Percentiles rank a stretch among this genome's conserved stretches.
phyloP scores from a whole-genome alignment of 192 early-diverging fungal genomes.

The Paraglomus brasilianum region DNA sequence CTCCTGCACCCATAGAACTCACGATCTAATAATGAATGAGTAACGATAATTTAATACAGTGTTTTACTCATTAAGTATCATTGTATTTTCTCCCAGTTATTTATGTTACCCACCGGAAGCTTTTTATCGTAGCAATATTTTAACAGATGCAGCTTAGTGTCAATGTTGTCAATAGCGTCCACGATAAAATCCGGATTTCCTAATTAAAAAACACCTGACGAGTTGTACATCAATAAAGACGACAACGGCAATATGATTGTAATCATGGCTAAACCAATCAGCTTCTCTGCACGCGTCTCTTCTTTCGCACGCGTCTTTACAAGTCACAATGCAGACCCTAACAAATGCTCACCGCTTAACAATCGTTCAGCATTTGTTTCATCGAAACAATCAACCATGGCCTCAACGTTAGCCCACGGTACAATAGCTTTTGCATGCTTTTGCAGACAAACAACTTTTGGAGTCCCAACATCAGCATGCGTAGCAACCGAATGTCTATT shows the following conservation, averaged over 20 bases:
- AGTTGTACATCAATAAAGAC: neutral
- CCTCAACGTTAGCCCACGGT: conserved; percentile 79
- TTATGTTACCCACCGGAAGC: conserved; percentile 52
- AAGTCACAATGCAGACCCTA: neutral
- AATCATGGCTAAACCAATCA: no score
- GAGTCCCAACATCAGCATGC: conserved; percentile 83
- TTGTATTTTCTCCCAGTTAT: no score
- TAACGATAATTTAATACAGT: neutral
- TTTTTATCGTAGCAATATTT: conserved; percentile 77
- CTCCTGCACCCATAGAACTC: conserved; percentile 96
- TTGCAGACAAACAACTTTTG: conserved; percentile 77
- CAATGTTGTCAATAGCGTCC: conserved; percentile 95
- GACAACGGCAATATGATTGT: neutral
- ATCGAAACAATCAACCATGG: conserved; percentile 73
- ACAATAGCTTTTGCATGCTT: conserved; percentile 73
- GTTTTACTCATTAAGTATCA: no score
- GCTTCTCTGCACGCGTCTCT: neutral
- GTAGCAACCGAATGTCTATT: conserved; percentile 95
- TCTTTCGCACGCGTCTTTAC: neutral
- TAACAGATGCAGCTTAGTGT: conserved; percentile 89
- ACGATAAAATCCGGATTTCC: conserved; percentile 69
- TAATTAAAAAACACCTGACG: neutral
- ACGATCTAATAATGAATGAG: conserved; percentile 45
- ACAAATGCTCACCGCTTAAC: conserved; percentile 55
- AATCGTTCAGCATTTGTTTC: conserved; percentile 66